These are phyloP conservation scores for Neocallimastix lanati DNA, from an alignment of 192 early-diverging fungal species.

Conservation along the genomic window DNA sequence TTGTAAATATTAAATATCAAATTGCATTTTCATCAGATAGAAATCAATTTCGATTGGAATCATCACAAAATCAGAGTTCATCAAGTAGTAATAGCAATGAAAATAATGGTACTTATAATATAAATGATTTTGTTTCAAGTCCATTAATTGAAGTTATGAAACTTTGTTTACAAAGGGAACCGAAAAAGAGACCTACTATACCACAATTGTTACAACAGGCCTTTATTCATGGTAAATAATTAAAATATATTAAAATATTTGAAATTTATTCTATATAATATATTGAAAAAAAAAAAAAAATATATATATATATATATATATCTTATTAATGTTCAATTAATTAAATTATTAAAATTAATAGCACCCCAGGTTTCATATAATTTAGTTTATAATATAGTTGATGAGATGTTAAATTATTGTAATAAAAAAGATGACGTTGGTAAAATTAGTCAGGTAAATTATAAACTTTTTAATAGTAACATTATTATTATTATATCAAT, in stretches of 20 bases:
- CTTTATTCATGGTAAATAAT: not conserved
- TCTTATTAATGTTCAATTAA: too few species aligned
- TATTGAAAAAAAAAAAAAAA: too few species aligned
- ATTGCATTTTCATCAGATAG: not conserved
- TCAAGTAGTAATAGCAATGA: not conserved
- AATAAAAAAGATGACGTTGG: not conserved
- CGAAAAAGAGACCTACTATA: not conserved
- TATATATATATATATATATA: too few species aligned
- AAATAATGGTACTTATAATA: not conserved
- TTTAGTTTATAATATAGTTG: not conserved
- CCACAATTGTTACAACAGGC: not conserved
- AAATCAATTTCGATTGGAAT: not conserved
- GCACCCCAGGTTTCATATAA: not conserved
- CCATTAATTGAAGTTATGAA: not conserved
- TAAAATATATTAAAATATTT: not conserved
- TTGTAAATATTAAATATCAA: not conserved
- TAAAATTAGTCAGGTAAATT: not conserved
- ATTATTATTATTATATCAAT: too few species aligned
- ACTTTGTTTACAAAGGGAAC: not conserved
- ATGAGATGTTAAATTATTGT: not conserved
- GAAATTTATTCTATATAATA: too few species aligned
- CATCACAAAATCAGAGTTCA: not conserved
- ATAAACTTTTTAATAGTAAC: too few species aligned
- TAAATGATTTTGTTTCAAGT: not conserved
- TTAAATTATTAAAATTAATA: too few species aligned